phyloP scores from a whole-genome alignment of 2,329 filamentous ascomycete species.

The Didymella sp. region DNA sequence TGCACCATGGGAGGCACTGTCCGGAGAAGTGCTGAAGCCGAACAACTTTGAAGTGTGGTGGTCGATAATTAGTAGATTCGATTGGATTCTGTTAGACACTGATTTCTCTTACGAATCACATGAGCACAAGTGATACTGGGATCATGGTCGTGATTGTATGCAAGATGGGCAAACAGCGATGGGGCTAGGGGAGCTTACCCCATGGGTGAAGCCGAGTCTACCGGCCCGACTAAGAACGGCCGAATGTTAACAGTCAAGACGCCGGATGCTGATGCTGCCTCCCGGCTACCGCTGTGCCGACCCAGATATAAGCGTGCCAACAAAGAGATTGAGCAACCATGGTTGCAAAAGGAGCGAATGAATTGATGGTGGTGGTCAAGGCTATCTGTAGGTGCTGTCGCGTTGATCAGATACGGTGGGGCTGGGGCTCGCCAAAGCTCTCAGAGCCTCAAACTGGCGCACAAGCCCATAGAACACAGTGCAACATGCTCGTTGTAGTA shows the following conservation, averaged over 20 bases:
- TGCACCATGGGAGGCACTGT: background rate
- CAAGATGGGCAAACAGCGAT: background rate
- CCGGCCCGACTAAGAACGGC: conserved; percentile 11
- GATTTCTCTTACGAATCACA: no score
- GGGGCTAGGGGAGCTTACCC: background rate
- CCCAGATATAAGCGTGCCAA: background rate
- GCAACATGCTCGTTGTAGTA: background rate
- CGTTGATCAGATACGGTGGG: background rate
- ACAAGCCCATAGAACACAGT: background rate
- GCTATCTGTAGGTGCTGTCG: background rate
- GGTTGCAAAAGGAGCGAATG: background rate
- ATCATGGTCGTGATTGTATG: background rate
- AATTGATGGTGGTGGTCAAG: background rate
- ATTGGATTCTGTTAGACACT: background rate
- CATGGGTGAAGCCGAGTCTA: conserved; percentile 3
- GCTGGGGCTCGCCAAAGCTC: background rate
- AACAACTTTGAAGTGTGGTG: background rate
- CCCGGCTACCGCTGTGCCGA: background rate
- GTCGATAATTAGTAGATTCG: background rate
- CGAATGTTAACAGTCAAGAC: background rate
- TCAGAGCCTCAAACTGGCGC: background rate
- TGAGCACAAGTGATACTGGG: background rate
- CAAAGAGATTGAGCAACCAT: background rate
- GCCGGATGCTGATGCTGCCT: background rate
- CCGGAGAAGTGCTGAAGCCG: no score